Base-by-base conservation (phyloP, 192 early-diverging fungal species). In the Coemansia sp. region DNA sequence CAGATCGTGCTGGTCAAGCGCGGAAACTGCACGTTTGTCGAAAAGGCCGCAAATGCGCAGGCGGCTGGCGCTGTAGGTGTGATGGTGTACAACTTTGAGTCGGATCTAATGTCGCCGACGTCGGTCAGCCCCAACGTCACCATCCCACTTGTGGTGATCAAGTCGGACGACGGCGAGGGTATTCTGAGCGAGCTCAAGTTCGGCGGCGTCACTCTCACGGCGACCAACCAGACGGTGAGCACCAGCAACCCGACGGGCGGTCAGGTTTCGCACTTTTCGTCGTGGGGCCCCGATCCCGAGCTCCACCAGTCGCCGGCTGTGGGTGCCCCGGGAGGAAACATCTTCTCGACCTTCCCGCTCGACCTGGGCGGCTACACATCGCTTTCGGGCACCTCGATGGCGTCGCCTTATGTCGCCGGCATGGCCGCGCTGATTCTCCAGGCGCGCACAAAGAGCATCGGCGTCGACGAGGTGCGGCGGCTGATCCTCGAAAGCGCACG, bases 251-350 rank as follows among this genome's bases (percentile, higher is more conserved):
- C 74, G 1, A 55, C 78, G 7, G 85, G 80, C 25, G 82, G 83
- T 28, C 83, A 70, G 25, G 59, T 90, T 5, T 91, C 90, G 14
- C 40, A 44, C 30, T 92, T 88, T 51, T 87, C 87, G 9, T 86
- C 85, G 19, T 80, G 80, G 55, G 93, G 93, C 17, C 82, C 87
- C 0, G 83, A 79, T 34, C 74, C 74, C 25, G 81, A 89, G 42
- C 64, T 94, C 37, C 61, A 80, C 15, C 50, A 84, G 18, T 87
- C 88, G 63, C 83, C 83, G 0, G 80, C 80, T 6, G 60, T 86
- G 14, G 62, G 74, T 3, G 81, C 83, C 4, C 84, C 84, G 5
- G 84, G 84, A 40, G 80, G 81, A 17, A 67, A 72, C 41, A 83
- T 86, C 50, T 84, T 79, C 46, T 81, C 80, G 17, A 81, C 84